Evolutionary conservation across 176 grass and related monocot species (phyloP), one percentile per base, ranked within the genome.

Genomic region (Oryza nivara): DNA sequence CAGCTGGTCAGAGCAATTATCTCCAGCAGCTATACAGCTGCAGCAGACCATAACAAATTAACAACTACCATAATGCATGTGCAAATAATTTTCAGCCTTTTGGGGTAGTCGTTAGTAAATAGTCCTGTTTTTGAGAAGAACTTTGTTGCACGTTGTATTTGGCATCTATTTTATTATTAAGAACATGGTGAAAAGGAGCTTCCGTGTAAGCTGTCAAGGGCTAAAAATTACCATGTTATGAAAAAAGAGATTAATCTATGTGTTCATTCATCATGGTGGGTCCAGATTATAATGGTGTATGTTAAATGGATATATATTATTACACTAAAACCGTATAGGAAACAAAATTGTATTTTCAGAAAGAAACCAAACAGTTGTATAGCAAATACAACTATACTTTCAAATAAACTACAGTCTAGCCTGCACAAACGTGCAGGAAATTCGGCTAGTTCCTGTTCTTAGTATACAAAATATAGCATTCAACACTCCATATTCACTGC

Each of bases 391-490:
- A 16, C 17, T 41, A 41, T 54, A 56, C 52, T 16, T 56, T 20
- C 52, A 56, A 56, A 56, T 56, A 56, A 56, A 56, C 52, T 20
- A 19, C 17, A 56, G 52, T 19, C 52, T 56, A 20, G 52, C 52
- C 16, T 56, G 4, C 52, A 19, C 17, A 56, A 20, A 19, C 17
- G 14, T 56, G 52, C 52, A 56, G 52, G 6, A 56, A 56, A 56
- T 56, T 19, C 13, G 47, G 14, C 13, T 56, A 20, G 52, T 56
- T 54, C 5, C 19, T 56, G 52, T 20, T 54, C 73, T 63, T 88
- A 49, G 15, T 49, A 49, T 75, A 68, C 64, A 70, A 76, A 76
- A 56, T 82, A 87, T 61, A 51, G 32, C 65, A 47, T 11, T 30
- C 20, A 51, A 71, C 7, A 60, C 28, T 82, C 17, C 43, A 23